phyloP scores from a whole-genome alignment of 2,329 filamentous ascomycete genomes.

The Cladophialophora chaetospira region DNA sequence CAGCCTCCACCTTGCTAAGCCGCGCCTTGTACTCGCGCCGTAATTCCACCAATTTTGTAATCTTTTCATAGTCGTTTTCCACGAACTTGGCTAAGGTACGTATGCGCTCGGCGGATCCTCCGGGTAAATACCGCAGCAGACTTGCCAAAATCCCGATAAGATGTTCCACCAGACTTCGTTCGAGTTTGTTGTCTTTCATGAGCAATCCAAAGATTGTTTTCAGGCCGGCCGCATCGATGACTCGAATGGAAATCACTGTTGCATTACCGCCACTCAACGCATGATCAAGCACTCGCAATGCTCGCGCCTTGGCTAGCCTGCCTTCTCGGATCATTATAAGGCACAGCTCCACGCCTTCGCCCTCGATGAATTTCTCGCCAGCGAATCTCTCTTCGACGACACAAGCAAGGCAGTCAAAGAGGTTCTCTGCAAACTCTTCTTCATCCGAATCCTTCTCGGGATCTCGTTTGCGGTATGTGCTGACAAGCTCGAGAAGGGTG shows the following conservation, averaged over 20 bases:
- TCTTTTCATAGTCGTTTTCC: slow-evolving; percentile 89
- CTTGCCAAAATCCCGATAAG: slow-evolving; percentile 82
- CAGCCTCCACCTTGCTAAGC: slow-evolving; percentile 63
- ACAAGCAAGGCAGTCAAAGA: slow-evolving; percentile 85
- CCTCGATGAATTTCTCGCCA: slow-evolving; percentile 80
- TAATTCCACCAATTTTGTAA: slow-evolving; percentile 69
- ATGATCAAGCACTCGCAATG: slow-evolving; percentile 82
- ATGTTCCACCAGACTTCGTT: slow-evolving; percentile 70
- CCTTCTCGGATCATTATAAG: slow-evolving; percentile 90
- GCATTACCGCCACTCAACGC: slow-evolving; percentile 64
- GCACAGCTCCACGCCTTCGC: slow-evolving; percentile 87
- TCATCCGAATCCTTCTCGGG: slow-evolving; percentile 83
- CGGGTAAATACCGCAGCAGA: slow-evolving; percentile 76
- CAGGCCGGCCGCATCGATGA: slow-evolving; percentile 82
- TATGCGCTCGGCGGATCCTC: slow-evolving; percentile 75
- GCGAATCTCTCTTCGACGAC: slow-evolving; percentile 73
- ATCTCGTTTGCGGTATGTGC: slow-evolving; percentile 81
- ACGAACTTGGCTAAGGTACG: slow-evolving; percentile 90
- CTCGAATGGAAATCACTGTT: slow-evolving; percentile 66
- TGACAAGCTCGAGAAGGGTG: slow-evolving; percentile 75
- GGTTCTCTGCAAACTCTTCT: slow-evolving; percentile 91
- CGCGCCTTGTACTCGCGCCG: slow-evolving; percentile 69
- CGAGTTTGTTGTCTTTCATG: slow-evolving; percentile 48
- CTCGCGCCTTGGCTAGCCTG: slow-evolving; percentile 76
- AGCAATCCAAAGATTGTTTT: slow-evolving; percentile 76